phyloP scores from a whole-genome alignment of 352 stramenopile genomes.

The Peronospora destructor region DNA sequence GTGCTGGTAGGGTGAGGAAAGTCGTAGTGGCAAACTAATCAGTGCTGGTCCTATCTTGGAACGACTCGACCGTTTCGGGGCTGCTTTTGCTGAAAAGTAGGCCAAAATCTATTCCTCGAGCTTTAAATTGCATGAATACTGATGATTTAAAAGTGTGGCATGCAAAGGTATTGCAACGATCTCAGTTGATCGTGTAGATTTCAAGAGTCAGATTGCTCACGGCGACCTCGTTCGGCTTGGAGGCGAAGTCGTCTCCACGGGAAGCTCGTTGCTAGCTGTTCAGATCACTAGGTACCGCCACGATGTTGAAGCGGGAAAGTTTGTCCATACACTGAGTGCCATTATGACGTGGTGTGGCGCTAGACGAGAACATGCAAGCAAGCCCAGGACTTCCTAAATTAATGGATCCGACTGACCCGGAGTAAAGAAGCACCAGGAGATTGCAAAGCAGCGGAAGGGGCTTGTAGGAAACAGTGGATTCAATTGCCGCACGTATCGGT shows the following conservation, averaged over 20 bases:
- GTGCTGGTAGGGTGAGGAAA: too few relatives aligned
- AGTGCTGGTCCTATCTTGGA: too few relatives aligned
- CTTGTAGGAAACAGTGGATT: slow-evolving; percentile 62
- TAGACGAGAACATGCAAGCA: slow-evolving; percentile 58
- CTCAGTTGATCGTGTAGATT: too few relatives aligned
- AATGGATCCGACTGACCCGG: slow-evolving; percentile 30
- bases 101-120: too few relatives aligned
- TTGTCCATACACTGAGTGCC: slow-evolving; percentile 57
- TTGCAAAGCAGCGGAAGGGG: slow-evolving; percentile 57
- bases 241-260: slow-evolving; percentile 54
- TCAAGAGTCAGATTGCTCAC: too few relatives aligned
- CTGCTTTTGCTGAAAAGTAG: too few relatives aligned
- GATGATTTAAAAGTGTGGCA: too few relatives aligned
- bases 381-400: slow-evolving; percentile 46
- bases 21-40: too few relatives aligned
- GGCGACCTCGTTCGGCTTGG: slow-evolving; percentile 37
- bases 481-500: slow-evolving; percentile 48
- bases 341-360: slow-evolving; percentile 68
- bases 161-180: too few relatives aligned
- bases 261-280: slow-evolving; percentile 48
- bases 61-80: too few relatives aligned
- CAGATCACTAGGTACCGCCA: slow-evolving; percentile 64
- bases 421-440: slow-evolving; percentile 48
- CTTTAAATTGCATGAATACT: too few relatives aligned
- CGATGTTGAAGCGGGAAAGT: slow-evolving; percentile 58